phyloP scores from a whole-genome alignment of 192 early-diverging fungal species.

The Entophlyctis luteolus region DNA sequence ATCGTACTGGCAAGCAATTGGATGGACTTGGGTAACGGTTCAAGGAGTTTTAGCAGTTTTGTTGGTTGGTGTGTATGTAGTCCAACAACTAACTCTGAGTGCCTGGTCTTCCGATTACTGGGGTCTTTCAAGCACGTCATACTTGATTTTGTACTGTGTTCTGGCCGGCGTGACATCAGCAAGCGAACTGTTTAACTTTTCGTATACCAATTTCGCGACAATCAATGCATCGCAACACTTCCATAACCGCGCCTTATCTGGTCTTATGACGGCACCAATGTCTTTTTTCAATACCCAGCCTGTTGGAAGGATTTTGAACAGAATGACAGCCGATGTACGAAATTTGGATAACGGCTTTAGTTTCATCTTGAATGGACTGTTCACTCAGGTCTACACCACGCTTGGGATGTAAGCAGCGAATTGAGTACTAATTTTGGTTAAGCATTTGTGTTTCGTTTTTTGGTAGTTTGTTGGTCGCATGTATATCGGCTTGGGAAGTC shows the following conservation, averaged over 20 bases:
- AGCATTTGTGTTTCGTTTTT: neutral
- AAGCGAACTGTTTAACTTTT: slow-evolving; percentile 2
- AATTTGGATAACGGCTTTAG: neutral
- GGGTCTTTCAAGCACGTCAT: neutral
- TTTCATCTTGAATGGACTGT: neutral
- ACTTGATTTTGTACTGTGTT: slow-evolving; percentile 1
- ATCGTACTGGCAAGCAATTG: neutral
- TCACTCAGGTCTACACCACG: neutral
- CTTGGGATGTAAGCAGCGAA: neutral
- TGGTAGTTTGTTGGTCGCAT: neutral
- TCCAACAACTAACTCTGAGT: slow-evolving; percentile 10
- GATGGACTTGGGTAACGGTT: neutral
- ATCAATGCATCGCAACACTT: slow-evolving; percentile 43
- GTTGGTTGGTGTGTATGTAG: neutral
- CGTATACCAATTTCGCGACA: neutral
- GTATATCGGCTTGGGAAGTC: slow-evolving; percentile 5
- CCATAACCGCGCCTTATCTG: slow-evolving; percentile 46
- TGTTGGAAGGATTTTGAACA: slow-evolving; percentile 27
- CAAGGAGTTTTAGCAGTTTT: neutral
- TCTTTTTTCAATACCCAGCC: slow-evolving; percentile 27
- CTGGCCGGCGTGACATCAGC: neutral
- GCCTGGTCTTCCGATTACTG: slow-evolving; percentile 11
- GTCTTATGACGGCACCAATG: slow-evolving; percentile 53
- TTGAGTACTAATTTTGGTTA: neutral
- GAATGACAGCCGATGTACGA: slow-evolving; percentile 16